Conservation (phyloP, 2,329 filamentous ascomycete genomes). For the Furcasterigmium sp. region DNA sequence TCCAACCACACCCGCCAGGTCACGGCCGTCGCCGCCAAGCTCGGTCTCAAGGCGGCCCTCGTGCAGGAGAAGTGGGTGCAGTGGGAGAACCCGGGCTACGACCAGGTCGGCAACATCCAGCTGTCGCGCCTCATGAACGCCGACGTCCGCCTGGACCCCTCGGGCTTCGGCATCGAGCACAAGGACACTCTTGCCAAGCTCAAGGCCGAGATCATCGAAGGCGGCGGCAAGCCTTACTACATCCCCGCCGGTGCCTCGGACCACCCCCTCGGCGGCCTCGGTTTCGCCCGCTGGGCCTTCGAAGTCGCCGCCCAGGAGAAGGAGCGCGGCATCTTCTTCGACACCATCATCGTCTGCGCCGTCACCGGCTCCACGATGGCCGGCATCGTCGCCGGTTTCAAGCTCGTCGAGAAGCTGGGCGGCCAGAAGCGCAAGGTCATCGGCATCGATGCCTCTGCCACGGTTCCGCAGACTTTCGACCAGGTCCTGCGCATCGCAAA, state of each 20-base stretch:
- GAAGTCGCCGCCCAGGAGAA: slow-evolving; percentile 62
- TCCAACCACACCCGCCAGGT: slow-evolving; percentile 67
- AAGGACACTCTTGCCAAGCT: slow-evolving; percentile 54
- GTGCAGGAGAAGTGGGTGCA: slow-evolving; percentile 68
- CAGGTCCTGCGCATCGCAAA: slow-evolving; percentile 64
- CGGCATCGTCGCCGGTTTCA: slow-evolving; percentile 69
- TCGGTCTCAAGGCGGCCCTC: slow-evolving; percentile 50
- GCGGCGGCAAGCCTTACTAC: slow-evolving; percentile 61
- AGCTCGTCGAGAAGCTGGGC: slow-evolving; percentile 47
- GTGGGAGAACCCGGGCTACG: slow-evolving; percentile 53
- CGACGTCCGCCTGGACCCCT: slow-evolving; percentile 55
- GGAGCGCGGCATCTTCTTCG: slow-evolving; percentile 58
- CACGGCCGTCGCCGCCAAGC: slow-evolving; percentile 53
- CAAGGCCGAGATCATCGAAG: slow-evolving; percentile 43
- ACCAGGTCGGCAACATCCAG: slow-evolving; percentile 66
- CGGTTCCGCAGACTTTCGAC: slow-evolving; percentile 53
- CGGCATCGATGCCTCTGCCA: slow-evolving; percentile 36
- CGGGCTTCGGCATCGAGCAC: slow-evolving; percentile 63
- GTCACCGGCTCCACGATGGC: slow-evolving; percentile 68
- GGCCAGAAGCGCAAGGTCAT: slow-evolving; percentile 26
- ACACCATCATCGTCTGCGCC: slow-evolving; percentile 62
- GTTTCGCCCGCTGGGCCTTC: slow-evolving; percentile 67
- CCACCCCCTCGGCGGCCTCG: slow-evolving; percentile 64
- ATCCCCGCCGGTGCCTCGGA: slow-evolving; percentile 68
- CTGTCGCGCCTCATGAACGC: slow-evolving; percentile 63